phyloP scores from a whole-genome alignment of 192 early-diverging fungal species.

The Podila epicladia region DNA sequence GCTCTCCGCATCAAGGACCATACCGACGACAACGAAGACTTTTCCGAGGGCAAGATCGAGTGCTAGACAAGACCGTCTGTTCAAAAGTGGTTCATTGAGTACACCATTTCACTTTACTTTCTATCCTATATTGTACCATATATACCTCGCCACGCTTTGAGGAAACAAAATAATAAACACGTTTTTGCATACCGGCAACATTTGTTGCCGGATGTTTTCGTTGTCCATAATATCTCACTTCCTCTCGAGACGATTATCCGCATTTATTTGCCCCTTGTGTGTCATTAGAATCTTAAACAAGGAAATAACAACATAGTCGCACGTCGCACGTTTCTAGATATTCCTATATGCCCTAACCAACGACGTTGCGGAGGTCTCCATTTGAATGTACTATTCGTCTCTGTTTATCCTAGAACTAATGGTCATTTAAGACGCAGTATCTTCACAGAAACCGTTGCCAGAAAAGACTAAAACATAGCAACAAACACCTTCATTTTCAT shows the following conservation, averaged over 20 bases:
- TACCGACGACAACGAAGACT: slow-evolving; percentile 5
- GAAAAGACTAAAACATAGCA: too few species aligned
- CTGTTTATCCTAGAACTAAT: neutral
- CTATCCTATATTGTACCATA: too few species aligned
- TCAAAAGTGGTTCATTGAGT: neutral
- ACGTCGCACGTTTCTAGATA: neutral
- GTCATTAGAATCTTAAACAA: neutral
- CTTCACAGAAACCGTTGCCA: too few species aligned
- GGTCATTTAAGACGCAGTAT: neutral
- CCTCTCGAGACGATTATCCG: too few species aligned
- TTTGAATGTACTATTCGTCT: neutral
- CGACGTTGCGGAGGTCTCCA: neutral
- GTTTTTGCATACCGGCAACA: too few species aligned
- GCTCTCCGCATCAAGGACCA: slow-evolving; percentile 41
- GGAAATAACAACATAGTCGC: neutral
- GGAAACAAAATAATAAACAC: too few species aligned
- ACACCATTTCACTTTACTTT: neutral
- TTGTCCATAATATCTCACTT: too few species aligned
- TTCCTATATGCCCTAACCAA: slow-evolving; percentile 2
- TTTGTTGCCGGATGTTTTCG: too few species aligned
- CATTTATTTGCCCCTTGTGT: neutral
- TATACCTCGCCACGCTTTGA: too few species aligned
- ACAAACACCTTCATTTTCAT: too few species aligned
- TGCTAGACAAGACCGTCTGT: neutral
- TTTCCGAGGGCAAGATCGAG: neutral